Percentiles rank a stretch among this genome's conserved stretches.
These are phyloP conservation scores for Paramyrothecium roridum DNA, from an alignment of 2,329 filamentous ascomycete species.

Conservation along the genomic window DNA sequence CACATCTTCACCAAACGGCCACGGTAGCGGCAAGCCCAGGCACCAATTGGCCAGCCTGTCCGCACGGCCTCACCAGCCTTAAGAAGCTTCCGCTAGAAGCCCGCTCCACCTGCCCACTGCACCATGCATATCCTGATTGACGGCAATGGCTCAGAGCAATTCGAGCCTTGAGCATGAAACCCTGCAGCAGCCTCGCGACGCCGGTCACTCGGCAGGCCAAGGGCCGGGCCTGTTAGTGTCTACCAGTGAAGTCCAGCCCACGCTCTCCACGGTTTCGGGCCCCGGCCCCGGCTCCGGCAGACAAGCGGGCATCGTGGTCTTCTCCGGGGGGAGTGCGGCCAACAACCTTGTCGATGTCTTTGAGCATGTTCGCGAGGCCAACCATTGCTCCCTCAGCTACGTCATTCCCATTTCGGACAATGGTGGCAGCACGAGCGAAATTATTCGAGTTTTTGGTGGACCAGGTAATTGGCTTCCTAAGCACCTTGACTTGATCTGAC, in stretches of 20 bases:
- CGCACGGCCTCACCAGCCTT: too few species aligned
- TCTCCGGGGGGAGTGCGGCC: conserved; percentile 90
- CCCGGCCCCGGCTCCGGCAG: conserved; percentile 13
- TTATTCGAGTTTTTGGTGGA: conserved; percentile 92
- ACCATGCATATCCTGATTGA: too few species aligned
- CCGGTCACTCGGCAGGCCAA: too few species aligned
- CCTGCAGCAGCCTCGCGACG: too few species aligned
- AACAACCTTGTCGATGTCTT: conserved; percentile 94
- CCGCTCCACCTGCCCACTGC: too few species aligned
- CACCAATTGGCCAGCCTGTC: too few species aligned
- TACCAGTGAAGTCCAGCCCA: not conserved
- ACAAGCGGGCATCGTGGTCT: conserved; percentile 63
- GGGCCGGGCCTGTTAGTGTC: too few species aligned
- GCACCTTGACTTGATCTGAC: not conserved
- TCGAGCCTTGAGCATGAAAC: too few species aligned
- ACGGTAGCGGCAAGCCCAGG: too few species aligned
- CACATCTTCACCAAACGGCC: too few species aligned
- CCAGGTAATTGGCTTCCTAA: conserved; percentile 56
- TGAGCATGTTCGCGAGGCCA: conserved; percentile 60
- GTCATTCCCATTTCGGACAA: conserved; percentile 96
- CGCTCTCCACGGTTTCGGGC: not conserved
- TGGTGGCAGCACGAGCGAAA: conserved; percentile 87
- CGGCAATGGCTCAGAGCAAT: too few species aligned
- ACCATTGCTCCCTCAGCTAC: conserved; percentile 69
- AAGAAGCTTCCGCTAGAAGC: too few species aligned